Conservation (phyloP, 2,329 filamentous ascomycete species). For the Cladophialophora yegresii region DNA sequence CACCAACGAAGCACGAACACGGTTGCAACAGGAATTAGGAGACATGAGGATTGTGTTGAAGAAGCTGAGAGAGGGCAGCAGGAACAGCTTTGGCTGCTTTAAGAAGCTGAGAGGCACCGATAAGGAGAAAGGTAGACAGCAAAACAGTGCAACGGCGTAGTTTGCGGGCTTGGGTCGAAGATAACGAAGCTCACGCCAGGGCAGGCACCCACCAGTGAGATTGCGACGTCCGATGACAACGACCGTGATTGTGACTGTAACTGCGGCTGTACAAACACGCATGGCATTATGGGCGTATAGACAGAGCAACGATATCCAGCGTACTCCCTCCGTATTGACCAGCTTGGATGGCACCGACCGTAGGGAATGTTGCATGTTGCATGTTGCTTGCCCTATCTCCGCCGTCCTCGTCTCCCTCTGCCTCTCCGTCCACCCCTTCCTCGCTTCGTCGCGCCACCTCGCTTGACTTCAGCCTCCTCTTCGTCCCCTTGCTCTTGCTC, state of each 20-base stretch:
- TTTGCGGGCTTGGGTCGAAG: neutral
- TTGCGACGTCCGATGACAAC: neutral
- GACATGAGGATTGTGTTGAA: slow-evolving; percentile 89
- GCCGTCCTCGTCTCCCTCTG: slow-evolving; percentile 50
- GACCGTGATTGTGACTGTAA: neutral
- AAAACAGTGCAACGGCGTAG: slow-evolving; percentile 5
- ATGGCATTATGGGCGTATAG: neutral
- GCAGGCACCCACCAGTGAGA: neutral
- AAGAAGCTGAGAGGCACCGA: slow-evolving; percentile 58
- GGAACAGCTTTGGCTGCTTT: slow-evolving; percentile 86
- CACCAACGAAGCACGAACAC: slow-evolving; percentile 77
- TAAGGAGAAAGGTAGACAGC: slow-evolving; percentile 29
- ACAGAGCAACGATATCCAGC: neutral
- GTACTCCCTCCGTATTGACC: neutral
- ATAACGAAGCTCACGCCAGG: neutral
- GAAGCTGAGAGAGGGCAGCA: slow-evolving; percentile 75
- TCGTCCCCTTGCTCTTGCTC: neutral
- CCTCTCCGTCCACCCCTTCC: slow-evolving; percentile 40
- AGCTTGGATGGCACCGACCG: no score
- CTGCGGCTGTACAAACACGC: neutral
- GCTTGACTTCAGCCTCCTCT: neutral
- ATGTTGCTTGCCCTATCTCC: slow-evolving; percentile 34
- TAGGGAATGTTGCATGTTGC: no score
- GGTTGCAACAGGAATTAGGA: slow-evolving; percentile 81
- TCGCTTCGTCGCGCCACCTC: neutral